These are phyloP conservation scores for Diaporthe destruens DNA, from an alignment of 2,329 filamentous ascomycete species.

Conservation along the genomic window DNA sequence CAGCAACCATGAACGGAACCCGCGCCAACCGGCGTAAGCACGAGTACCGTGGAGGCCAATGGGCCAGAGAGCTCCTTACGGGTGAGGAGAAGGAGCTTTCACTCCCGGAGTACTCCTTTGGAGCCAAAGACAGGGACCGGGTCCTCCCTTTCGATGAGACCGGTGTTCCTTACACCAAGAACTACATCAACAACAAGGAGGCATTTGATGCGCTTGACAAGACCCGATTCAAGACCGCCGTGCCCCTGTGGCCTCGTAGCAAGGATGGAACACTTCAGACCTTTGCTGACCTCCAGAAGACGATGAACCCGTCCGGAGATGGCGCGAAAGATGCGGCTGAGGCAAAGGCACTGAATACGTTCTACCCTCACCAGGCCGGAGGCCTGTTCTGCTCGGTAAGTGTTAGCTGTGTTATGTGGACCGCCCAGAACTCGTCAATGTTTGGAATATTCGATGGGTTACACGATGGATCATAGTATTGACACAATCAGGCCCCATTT, in stretches of 20 bases:
- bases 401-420: background rate
- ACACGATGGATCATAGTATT: background rate
- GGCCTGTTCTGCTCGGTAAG: conserved; percentile 11
- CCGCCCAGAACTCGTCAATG: too few relatives aligned
- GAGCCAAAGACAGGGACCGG: background rate
- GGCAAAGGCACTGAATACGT: background rate
- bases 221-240: background rate
- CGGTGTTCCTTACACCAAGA: conserved; percentile 1
- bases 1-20: conserved; percentile 23
- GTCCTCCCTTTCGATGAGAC: conserved; percentile 2
- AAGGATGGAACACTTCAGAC: background rate
- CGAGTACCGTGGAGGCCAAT: background rate
- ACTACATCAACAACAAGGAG: conserved; percentile 8
- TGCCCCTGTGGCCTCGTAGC: background rate
- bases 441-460: background rate
- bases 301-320: background rate
- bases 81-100: background rate
- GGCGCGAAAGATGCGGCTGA: background rate
- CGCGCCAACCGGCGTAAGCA: conserved; percentile 3
- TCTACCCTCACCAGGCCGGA: conserved; percentile 24
- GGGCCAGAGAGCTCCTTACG: background rate
- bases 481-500: background rate
- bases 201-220: conserved; percentile 4
- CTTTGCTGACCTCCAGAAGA: background rate
- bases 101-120: background rate